A percentile compares a stretch with the other conserved stretches of the same genome.
Conservation (phyloP, 208 protist genomes). For the Trypanosoma brucei region DNA sequence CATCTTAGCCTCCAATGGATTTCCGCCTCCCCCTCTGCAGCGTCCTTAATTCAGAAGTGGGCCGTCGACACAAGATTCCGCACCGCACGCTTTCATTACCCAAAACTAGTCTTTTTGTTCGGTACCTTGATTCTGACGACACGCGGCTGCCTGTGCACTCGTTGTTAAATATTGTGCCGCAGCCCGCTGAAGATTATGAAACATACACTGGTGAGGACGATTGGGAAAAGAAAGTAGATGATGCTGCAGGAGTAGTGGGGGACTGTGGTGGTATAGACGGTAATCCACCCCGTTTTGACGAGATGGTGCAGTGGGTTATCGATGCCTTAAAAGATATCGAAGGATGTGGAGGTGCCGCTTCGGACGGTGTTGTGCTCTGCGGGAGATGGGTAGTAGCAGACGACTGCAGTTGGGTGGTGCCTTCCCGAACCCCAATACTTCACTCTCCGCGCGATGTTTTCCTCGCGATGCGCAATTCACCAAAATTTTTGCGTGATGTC, state of each 20-base stretch:
- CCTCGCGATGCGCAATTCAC: conserved; percentile 73
- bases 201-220: conserved; percentile 81
- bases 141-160: conserved; percentile 64
- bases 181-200: conserved; percentile 59
- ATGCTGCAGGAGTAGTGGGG: background rate
- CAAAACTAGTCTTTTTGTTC: conserved; percentile 39
- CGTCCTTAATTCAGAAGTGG: conserved; percentile 30
- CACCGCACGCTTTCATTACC: conserved; percentile 44
- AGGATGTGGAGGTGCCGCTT: conserved; percentile 12
- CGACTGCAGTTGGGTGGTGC: conserved; percentile 72
- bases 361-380: conserved; percentile 70
- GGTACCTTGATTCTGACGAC: conserved; percentile 75
- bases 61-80: conserved; percentile 40
- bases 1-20: conserved; percentile 25
- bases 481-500: conserved; percentile 69
- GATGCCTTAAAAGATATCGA: conserved; percentile 11
- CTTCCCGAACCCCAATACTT: conserved; percentile 51
- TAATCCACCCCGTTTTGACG: conserved; percentile 26
- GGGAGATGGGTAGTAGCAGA: conserved; percentile 73
- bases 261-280: conserved; percentile 1
- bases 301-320: conserved; percentile 56
- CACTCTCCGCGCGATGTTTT: conserved; percentile 63
- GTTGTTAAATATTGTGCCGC: conserved; percentile 22
- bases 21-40: conserved; percentile 55
- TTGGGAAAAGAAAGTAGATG: conserved; percentile 21